Base-by-base conservation (phyloP, 1,284 basidiomycete species). In the Ustilago curta region DNA sequence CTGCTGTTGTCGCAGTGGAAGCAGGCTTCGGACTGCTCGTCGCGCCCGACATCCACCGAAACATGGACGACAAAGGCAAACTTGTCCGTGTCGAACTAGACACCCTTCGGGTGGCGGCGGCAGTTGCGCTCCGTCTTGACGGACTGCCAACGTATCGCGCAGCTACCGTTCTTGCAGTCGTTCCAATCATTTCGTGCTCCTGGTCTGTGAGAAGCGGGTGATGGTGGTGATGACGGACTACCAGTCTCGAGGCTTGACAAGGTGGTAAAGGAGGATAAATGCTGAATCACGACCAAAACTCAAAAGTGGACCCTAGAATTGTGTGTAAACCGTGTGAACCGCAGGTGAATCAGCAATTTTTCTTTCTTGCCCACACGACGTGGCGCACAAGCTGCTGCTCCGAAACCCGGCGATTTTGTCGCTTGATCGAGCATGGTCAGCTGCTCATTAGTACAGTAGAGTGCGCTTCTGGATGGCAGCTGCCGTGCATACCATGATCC, bases 41-140 rank as follows among this genome's bases (percentile, higher is more conserved):
- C 12, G 37, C 9, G 2, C 31, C 42, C 16, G 53, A 44, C 21
- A 55, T 9, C 53, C 53, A 55, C 27, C 42, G n/a, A 31, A 55
- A 55, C 19, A 35, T 14, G 0, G 42, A 44, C 12, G 27, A 23
- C 29, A 43, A 7, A 35, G 39, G 21, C 43, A 21, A 29, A 43
- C 23, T 11, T 3, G 18, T 31, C 23, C 29, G 8, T 21, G 53
- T 21, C 3, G 53, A 55, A 25, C 31, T 55, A 19, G 31, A 44
- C 18, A 53, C n/a, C 25, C 8, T 31, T 18, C 51, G 16, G 5
- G 25, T 8, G 37, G 25, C 18, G 6, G 19, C n/a, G 37, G 19
- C 29, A 31, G n/a, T 14, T 6, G 47, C 2, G 31, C 8, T 18
- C 19, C 31, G 6, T 3, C 35, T 51, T 16, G 21, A 51, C 21